Conservation (phyloP, 2,329 filamentous ascomycete genomes). For the Xylaria sp. region DNA sequence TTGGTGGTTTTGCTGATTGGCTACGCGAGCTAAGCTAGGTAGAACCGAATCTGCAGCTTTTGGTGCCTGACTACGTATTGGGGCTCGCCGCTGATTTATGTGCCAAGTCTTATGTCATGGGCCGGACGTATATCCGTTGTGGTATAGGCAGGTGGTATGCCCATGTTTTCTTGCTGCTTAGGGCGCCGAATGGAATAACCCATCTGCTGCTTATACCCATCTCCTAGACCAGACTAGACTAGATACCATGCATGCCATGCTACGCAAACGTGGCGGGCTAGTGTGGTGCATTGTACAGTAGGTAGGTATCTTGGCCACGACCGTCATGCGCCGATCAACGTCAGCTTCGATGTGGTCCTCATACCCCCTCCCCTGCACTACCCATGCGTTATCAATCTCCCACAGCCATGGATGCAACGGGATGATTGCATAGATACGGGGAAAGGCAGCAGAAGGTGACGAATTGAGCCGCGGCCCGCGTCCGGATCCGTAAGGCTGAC, state of each 20-base stretch:
- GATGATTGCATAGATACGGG: conserved; percentile 9
- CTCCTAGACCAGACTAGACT: background rate
- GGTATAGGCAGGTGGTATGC: background rate
- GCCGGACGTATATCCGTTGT: background rate
- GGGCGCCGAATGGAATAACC: background rate
- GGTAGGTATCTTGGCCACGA: too few species aligned
- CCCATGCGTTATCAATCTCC: background rate
- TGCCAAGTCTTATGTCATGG: background rate
- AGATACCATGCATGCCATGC: conserved; percentile 7
- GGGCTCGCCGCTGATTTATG: background rate
- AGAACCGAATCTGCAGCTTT: background rate
- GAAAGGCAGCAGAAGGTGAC: conserved; percentile 6
- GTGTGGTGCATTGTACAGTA: background rate
- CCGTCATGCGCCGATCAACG: background rate
- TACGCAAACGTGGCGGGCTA: background rate
- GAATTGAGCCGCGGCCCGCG: conserved; percentile 14
- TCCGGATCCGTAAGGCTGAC: conserved; percentile 15
- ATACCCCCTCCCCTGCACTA: background rate
- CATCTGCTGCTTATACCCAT: background rate
- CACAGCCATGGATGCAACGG: conserved; percentile 8
- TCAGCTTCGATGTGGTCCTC: conserved; percentile 1
- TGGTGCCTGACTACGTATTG: conserved; percentile 8
- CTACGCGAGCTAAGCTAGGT: too few species aligned
- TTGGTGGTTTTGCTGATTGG: background rate
- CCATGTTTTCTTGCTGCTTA: background rate